Base-by-base conservation (phyloP, 495 filamentous ascomycete genomes). In the Elasticomyces elasticus region DNA sequence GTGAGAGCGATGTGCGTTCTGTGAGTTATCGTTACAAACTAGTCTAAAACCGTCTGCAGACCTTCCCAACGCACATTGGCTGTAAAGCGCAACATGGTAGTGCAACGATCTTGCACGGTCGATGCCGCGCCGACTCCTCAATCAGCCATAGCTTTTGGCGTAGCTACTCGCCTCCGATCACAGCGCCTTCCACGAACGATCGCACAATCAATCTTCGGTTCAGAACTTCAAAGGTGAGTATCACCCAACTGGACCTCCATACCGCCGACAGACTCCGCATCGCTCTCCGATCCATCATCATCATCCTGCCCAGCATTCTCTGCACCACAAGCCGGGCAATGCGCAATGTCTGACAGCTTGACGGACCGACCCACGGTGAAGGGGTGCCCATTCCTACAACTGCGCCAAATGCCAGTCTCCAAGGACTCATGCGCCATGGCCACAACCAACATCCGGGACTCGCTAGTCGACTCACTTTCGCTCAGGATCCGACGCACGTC, bases 291-390 rank as follows among this genome's bases (percentile, higher is more conserved):
- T 15, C 31, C 38, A 72, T 89, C 80, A 52, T 33, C 38, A 72
- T 89, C 80, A 52, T 79, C 0, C 28, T 64, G 42, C 0, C 85
- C 85, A 41, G 83, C 85, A 43, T 89, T 75, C 1, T 69, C 52
- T 2, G 71, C 72, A 11, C 72, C 75, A 60, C 84, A 89, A 54
- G 87, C 75, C 3, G 86, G 84, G 54, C 85, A 90, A 24, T 59
- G 56, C 1, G 82, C 71, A 47, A 56, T 49, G 65, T 87, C 52
- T 75, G 84, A 82, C 0, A 85, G 78, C 72, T 78, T 79, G 10
- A 84, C 86, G 64, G 85, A 90, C 56, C 88, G 78, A 0, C 85
- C 84, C 31, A 87, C 69, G 0, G 83, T 83, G 59, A 89, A 89
- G 26, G 83, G 80, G 67, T 87, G 79, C 0, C 77, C 76, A 66